Percentiles rank a stretch among this genome's conserved stretches.
phyloP scores from a whole-genome alignment of 805 yeast species.

The Ogataea salicorniae region DNA sequence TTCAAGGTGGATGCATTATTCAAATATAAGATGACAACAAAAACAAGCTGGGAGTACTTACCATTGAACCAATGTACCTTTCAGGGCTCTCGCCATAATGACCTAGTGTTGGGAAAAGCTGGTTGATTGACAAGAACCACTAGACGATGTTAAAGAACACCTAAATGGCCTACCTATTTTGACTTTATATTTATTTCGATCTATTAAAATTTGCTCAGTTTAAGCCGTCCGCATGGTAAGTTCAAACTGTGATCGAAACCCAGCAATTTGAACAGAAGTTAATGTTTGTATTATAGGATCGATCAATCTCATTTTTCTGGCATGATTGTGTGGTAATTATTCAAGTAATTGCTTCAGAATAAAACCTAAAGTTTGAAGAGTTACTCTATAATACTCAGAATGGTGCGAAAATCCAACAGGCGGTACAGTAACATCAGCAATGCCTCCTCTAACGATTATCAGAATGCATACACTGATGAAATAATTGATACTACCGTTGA shows the following conservation, averaged over 20 bases:
- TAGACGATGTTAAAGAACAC: not conserved
- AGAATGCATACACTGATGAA: slow-evolving; percentile 16
- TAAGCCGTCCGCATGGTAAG: no score
- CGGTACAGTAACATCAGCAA: not conserved
- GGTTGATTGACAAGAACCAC: not conserved
- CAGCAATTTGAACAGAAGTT: no score
- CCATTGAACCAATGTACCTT: slow-evolving; percentile 48
- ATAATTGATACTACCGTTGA: slow-evolving; percentile 22
- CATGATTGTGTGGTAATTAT: no score
- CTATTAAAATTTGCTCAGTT: no score
- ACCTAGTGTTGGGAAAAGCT: not conserved
- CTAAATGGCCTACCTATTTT: no score
- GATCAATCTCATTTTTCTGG: no score
- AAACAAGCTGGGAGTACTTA: slow-evolving; percentile 10
- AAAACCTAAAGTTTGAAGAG: no score
- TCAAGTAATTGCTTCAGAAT: no score
- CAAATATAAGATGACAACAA: not conserved
- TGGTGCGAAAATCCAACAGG: not conserved
- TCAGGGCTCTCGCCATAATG: slow-evolving; percentile 48
- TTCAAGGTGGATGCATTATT: no score
- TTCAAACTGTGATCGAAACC: no score
- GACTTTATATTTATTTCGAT: no score
- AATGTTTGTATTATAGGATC: no score
- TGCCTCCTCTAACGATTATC: not conserved
- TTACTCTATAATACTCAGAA: not conserved